Conservation (phyloP, 2,329 filamentous ascomycete genomes). For the Cladophialophora exuberans region DNA sequence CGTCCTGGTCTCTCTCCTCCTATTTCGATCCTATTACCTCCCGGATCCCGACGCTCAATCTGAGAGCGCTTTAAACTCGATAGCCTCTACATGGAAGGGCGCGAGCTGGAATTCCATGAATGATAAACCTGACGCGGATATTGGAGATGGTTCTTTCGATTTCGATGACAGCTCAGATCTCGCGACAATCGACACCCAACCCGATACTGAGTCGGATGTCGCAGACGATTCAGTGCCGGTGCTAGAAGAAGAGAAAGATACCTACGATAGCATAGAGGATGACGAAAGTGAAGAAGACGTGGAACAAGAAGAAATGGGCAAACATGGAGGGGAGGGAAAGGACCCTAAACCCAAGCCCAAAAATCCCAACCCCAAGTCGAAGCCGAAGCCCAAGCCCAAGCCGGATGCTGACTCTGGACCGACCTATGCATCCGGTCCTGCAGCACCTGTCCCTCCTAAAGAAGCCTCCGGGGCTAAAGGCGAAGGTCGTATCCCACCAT, state of each 20-base stretch:
- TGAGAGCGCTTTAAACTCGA: not conserved
- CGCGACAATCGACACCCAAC: not conserved
- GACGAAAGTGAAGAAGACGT: not conserved
- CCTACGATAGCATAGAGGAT: no score
- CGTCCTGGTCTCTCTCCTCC: slow-evolving; percentile 19
- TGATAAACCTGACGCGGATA: slow-evolving; percentile 16
- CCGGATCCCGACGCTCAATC: slow-evolving; percentile 9
- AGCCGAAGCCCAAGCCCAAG: not conserved
- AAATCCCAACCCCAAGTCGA: not conserved
- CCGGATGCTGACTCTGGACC: not conserved
- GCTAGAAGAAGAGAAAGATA: not conserved
- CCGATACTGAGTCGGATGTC: no score
- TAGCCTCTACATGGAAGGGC: slow-evolving; percentile 11
- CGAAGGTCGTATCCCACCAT: slow-evolving; percentile 18
- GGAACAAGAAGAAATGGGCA: not conserved
- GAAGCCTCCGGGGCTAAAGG: not conserved
- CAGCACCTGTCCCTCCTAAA: not conserved
- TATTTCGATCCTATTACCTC: slow-evolving; percentile 25
- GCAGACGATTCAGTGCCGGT: not conserved
- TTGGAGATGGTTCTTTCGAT: slow-evolving; percentile 1
- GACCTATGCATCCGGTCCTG: not conserved
- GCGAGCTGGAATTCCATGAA: not conserved
- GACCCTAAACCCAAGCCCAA: not conserved
- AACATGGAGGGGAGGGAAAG: no score
- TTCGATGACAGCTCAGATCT: not conserved